Percentiles rank a stretch among this genome's conserved stretches.
These are phyloP conservation scores for Protomyces inundatus DNA, from an alignment of 1,139 yeast species.

Conservation along the genomic window DNA sequence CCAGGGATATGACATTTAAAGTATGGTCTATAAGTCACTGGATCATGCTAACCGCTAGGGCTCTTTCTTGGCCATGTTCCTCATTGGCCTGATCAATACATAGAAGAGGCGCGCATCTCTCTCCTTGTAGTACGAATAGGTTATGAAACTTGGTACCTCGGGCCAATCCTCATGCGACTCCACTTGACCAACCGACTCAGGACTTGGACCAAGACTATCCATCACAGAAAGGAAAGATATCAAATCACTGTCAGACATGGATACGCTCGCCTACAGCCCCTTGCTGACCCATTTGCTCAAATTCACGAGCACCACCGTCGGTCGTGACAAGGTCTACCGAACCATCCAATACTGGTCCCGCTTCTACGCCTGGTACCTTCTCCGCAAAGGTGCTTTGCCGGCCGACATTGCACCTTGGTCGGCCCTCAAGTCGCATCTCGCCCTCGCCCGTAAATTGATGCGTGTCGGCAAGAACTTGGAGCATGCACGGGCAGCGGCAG, in stretches of 20 bases:
- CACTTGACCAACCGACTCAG: too few relatives aligned
- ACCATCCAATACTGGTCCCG: constrained; percentile 76
- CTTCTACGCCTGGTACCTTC: constrained; percentile 60
- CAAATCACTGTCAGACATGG: not conserved
- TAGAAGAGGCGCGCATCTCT: not conserved
- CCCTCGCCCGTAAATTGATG: constrained; percentile 74
- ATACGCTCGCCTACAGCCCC: constrained; percentile 15
- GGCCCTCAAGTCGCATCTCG: constrained; percentile 54
- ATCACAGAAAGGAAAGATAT: too few relatives aligned
- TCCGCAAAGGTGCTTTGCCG: constrained; percentile 55
- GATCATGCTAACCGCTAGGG: not conserved
- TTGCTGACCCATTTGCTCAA: constrained; percentile 21
- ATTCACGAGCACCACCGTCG: constrained; percentile 44
- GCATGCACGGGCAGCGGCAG: constrained; percentile 65
- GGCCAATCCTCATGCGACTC: too few relatives aligned
- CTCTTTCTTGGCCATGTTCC: constrained; percentile 15
- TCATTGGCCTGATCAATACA: constrained; percentile 23
- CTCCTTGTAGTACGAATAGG: too few relatives aligned
- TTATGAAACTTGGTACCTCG: too few relatives aligned
- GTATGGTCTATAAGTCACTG: not conserved
- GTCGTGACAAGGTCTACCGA: constrained; percentile 76
- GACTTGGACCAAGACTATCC: too few relatives aligned
- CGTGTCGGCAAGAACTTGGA: constrained; percentile 78
- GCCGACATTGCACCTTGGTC: constrained; percentile 50
- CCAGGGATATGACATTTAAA: constrained; percentile 17